These are phyloP conservation scores for Psilocybe cubensis DNA, from an alignment of 768 basidiomycete species.

Conservation along the genomic window DNA sequence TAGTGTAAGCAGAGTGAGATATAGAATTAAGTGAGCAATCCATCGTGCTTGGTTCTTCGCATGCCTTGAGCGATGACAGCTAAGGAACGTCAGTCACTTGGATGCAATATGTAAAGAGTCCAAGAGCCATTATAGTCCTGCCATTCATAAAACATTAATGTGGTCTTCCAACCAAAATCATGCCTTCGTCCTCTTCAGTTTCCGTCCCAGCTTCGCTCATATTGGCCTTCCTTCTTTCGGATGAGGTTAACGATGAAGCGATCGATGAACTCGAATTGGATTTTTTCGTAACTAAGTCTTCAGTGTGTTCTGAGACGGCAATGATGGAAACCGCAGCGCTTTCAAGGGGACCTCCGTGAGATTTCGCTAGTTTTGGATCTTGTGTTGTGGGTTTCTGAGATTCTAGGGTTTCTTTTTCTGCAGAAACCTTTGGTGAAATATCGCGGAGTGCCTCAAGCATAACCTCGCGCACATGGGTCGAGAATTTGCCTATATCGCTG, in stretches of 20 bases:
- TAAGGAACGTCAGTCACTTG: background rate
- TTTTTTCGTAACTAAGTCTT: constrained; percentile 9
- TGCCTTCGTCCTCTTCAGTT: constrained; percentile 85
- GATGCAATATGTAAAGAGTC: background rate
- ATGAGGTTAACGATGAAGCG: constrained; percentile 32
- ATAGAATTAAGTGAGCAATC: background rate
- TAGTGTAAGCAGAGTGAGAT: constrained; percentile 1
- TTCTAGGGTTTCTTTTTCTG: constrained; percentile 5
- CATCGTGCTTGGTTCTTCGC: background rate
- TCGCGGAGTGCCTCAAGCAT: constrained; percentile 83
- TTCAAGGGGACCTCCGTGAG: constrained; percentile 14
- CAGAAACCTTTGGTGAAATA: constrained; percentile 53
- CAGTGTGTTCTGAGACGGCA: background rate
- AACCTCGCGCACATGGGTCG: constrained; percentile 65
- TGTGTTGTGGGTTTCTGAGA: constrained; percentile 2
- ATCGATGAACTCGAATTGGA: constrained; percentile 36
- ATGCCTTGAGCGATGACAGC: background rate
- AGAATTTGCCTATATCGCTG: constrained; percentile 71
- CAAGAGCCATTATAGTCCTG: background rate
- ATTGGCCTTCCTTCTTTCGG: constrained; percentile 34
- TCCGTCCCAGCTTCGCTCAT: constrained; percentile 69
- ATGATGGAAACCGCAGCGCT: background rate
- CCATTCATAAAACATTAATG: constrained; percentile 5
- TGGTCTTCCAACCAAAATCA: constrained; percentile 77
- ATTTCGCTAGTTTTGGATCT: background rate